Percentiles rank a stretch among this genome's conserved stretches.
Evolutionary conservation across 495 filamentous ascomycete genomes (phyloP).

Genomic region (Hypoxylon fuscum): DNA sequence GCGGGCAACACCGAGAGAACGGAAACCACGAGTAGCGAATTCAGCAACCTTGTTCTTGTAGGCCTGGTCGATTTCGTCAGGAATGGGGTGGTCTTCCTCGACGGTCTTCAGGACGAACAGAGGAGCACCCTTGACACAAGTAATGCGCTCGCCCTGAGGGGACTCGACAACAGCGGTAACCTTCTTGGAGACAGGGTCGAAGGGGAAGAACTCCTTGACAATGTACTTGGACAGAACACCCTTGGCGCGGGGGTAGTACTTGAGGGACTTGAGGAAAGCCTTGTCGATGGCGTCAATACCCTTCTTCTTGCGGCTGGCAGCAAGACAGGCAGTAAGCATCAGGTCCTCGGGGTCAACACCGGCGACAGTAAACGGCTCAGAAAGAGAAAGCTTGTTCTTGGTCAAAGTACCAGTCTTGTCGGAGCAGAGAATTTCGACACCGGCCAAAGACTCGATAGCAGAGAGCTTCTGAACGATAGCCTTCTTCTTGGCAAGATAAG

Average conservation of each 20-base stretch:
- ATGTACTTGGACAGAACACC: constrained; percentile 76
- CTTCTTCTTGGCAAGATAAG: constrained; percentile 93
- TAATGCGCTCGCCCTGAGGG: constrained; percentile 79
- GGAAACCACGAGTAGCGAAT: constrained; percentile 90
- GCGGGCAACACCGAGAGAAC: constrained; percentile 89
- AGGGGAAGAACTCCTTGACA: constrained; percentile 83
- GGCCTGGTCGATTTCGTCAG: constrained; percentile 74
- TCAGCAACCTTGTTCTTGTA: constrained; percentile 92
- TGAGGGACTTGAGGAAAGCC: constrained; percentile 86
- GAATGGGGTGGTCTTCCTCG: constrained; percentile 79
- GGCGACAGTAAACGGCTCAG: constrained; percentile 82
- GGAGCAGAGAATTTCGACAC: constrained; percentile 96
- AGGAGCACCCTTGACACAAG: constrained; percentile 92
- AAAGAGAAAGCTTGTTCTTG: constrained; percentile 89
- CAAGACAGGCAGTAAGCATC: constrained; percentile 90
- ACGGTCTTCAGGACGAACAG: constrained; percentile 84
- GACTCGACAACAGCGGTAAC: constrained; percentile 85
- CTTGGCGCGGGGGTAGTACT: constrained; percentile 82
- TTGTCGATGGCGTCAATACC: constrained; percentile 96
- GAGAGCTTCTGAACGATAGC: constrained; percentile 97
- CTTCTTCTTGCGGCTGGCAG: constrained; percentile 92
- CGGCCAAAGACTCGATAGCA: constrained; percentile 92
- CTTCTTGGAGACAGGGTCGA: constrained; percentile 95
- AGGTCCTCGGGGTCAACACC: constrained; percentile 84
- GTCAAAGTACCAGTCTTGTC: constrained; percentile 96